Evolutionary conservation across 2,329 filamentous ascomycete genomes (phyloP), one percentile per base, ranked within the genome.

Genomic region (Aspergillus fumigatus): DNA sequence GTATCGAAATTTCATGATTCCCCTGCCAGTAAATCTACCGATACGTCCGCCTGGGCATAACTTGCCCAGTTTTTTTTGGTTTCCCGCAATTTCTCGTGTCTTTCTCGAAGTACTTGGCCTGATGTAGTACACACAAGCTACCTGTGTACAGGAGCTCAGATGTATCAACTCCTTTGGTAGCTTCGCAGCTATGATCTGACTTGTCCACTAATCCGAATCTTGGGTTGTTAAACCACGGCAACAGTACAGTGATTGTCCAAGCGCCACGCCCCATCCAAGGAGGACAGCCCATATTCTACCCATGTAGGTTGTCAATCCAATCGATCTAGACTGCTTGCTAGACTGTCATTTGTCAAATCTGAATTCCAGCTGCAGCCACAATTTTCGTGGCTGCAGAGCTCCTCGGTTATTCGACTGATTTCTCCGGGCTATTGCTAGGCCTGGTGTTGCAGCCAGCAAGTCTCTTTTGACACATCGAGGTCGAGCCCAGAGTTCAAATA

Each of bases 81-180:
- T 48, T 54, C 32, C 27, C 56, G 41, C 52, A 48, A 41, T 54
- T 54, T 32, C 50, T 50, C 55, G 23, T 49, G 53, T 54, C 50
- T 50, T 50, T 54, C 54, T 55, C 32, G 32, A 38, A 17, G 14
- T 2, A 38, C 6, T 6, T 38, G 32, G 32, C 32, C 11, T 7
- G 32, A 38, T 38, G 14, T 38, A 38, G 32, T 38, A 38, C 32
- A 38, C 14, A 17, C 32, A 35, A 35, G 14, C 14, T 38, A 38
- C 32, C 32, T 35, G 2, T 1, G 11, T 35, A 35, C 32, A 38
- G 14, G 32, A 38, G 32, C 32, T 7, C 14, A 38, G 29, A 5
- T 7, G 14, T 38, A 17, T 17, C 32, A 7, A 17, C 32, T 5
- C 32, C 14, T 17, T 38, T 38, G 14, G 2, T 38, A 14, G 14